Evolutionary conservation across 768 basidiomycete genomes (phyloP), one percentile per base, ranked within the genome.

Genomic region (Pisolithus orientalis): DNA sequence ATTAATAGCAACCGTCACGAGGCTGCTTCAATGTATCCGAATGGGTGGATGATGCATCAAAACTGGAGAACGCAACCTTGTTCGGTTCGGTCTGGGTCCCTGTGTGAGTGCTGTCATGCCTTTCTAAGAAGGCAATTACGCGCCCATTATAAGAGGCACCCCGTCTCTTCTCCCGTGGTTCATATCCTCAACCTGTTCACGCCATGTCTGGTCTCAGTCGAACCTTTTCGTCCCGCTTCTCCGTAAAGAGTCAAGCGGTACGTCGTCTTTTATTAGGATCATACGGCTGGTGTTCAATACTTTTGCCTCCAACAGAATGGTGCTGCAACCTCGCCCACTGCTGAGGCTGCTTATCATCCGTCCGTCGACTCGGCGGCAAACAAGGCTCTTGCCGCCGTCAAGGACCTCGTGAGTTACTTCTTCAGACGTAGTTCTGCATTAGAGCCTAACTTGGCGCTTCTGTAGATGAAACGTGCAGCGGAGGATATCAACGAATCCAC

Each of bases 401-500:
- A 70, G 44, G 66, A 68, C 47, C 47, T 70, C n/a, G 68, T 64
- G 14, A 39, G 64, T 47, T 21, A 13, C 29, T 25, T 24, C 5
- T 27, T 27, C 2, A 46, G 1, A 1, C 0, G 9, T 13, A 25
- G 8, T 2, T 48, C 31, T 8, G 9, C 7, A 14, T 11, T 44
- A 47, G n/a, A 53, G 2, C 52, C 45, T 40, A 6, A 47, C 25
- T 37, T 24, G 0, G 5, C 13, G 24, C 8, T 6, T 13, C 13
- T 16, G 2, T 39, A 67, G 66, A 64, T 63, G 61, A 68, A 44
- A 51, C 66, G 68, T n/a, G 53, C 59, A n/a, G 44, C 51, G 0
- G 68, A 70, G 16, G 66, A 68, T 47, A 53, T 68, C 11, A 66
- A 57, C 27, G 66, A 68, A 16, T 63, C 66, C 4, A 54, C 40